These are phyloP conservation scores for Moringa oleifera DNA, from an alignment of 345 rosid genomes.

Conservation along the genomic window DNA sequence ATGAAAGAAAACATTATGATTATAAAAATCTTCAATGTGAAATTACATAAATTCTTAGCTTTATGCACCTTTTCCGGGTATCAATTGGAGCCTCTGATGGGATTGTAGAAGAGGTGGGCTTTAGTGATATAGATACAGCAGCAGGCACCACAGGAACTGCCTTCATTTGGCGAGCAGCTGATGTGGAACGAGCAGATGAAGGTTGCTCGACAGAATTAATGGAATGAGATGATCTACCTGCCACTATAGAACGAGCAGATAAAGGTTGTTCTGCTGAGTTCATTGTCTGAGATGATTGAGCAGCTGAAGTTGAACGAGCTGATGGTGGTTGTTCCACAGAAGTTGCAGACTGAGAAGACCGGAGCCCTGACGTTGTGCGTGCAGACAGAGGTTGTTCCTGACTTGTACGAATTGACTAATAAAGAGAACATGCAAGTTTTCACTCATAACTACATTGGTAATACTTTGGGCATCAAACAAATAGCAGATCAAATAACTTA, in stretches of 20 bases:
- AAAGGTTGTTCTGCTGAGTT: constrained; percentile 38
- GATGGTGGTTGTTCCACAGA: constrained; percentile 35
- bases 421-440: constrained; percentile 12
- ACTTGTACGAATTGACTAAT: constrained; percentile 57
- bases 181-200: constrained; percentile 44
- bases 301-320: constrained; percentile 23
- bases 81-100: constrained; percentile 35
- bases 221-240: constrained; percentile 33
- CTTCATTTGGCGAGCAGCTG: constrained; percentile 40
- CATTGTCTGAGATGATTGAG: constrained; percentile 35
- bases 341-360: constrained; percentile 25
- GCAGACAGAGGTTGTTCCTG: constrained; percentile 48
- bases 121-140: constrained; percentile 45
- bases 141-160: constrained; percentile 46
- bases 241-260: constrained; percentile 30
- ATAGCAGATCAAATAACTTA: background rate
- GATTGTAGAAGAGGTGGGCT: constrained; percentile 43
- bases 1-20: background rate
- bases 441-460: constrained; percentile 11
- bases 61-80: constrained; percentile 34
- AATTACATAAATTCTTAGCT: background rate
- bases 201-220: constrained; percentile 38
- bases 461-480: constrained; percentile 3
- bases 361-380: constrained; percentile 36
- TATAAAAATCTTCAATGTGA: background rate